These are phyloP conservation scores for Alternaria arborescens DNA, from an alignment of 2,329 filamentous ascomycete genomes.

Conservation along the genomic window DNA sequence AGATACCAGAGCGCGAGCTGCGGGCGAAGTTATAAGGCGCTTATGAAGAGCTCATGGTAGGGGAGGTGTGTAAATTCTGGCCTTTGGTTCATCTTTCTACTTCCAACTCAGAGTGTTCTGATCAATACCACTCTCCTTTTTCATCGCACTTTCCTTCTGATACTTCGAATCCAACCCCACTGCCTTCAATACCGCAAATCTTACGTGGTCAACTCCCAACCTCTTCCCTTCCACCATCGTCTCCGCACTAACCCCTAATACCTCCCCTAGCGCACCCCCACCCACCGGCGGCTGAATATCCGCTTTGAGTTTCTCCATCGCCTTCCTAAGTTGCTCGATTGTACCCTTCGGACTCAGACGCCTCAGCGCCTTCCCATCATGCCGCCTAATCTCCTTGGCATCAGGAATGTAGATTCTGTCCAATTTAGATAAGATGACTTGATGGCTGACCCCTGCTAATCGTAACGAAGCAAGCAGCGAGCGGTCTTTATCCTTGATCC, in stretches of 20 bases:
- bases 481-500: constrained; percentile 68
- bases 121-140: neutral
- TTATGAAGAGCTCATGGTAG: neutral
- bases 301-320: constrained; percentile 49
- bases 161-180: constrained; percentile 37
- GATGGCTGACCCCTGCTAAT: constrained; percentile 66
- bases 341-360: constrained; percentile 44
- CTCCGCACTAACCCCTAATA: constrained; percentile 67
- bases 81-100: neutral
- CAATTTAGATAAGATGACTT: constrained; percentile 72
- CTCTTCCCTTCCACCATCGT: constrained; percentile 57
- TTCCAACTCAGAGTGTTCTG: neutral
- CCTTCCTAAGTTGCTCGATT: constrained; percentile 54
- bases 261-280: constrained; percentile 62
- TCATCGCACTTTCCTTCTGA: constrained; percentile 1
- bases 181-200: constrained; percentile 71
- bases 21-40: neutral
- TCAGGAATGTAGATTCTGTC: constrained; percentile 56
- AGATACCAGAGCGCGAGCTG: neutral
- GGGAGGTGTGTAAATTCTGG: rapidly evolving
- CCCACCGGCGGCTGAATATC: constrained; percentile 46
- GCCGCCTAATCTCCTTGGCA: constrained; percentile 24
- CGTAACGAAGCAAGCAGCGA: constrained; percentile 66
- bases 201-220: constrained; percentile 68
- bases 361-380: constrained; percentile 20